Percentiles rank a stretch among this genome's conserved stretches.
Evolutionary conservation across 2,329 filamentous ascomycete species (phyloP).

Genomic region (Xylariomycetidae sp.): DNA sequence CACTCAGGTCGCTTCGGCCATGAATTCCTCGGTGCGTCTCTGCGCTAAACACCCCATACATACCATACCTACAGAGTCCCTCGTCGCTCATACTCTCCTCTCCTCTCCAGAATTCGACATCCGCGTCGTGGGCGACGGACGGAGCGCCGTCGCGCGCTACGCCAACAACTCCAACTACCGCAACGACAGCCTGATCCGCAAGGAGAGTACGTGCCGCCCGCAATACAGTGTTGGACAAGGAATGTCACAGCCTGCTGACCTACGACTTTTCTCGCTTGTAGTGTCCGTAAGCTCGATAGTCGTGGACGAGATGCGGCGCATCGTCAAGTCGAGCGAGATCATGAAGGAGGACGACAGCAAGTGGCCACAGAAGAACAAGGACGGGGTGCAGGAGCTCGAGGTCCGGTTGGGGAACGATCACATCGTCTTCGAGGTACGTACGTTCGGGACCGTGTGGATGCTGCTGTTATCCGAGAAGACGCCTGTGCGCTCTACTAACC

Average conservation of each 20-base stretch:
- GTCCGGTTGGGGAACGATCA: constrained; percentile 91
- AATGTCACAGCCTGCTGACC: no score
- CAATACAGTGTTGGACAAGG: no score
- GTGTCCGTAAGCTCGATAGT: constrained; percentile 93
- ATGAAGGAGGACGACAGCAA: constrained; percentile 98
- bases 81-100: not conserved
- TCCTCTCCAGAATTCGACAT: constrained; percentile 80
- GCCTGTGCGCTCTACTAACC: no score
- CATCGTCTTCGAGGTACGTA: constrained; percentile 89
- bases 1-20: constrained; percentile 97
- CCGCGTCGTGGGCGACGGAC: constrained; percentile 82
- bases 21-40: constrained; percentile 80
- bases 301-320: constrained; percentile 91
- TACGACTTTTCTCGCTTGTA: no score
- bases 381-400: constrained; percentile 92
- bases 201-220: constrained; percentile 74
- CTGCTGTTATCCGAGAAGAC: no score
- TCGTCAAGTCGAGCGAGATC: constrained; percentile 95
- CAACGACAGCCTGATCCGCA: constrained; percentile 95
- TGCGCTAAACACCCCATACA: not conserved
- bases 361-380: constrained; percentile 99
- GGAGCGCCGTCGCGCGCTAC: constrained; percentile 90
- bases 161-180: constrained; percentile 99
- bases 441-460: no score
- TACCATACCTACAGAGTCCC: not conserved